A percentile compares a stretch with the other conserved stretches of the same genome.
phyloP scores from a whole-genome alignment of 257 asterid species.

The Solanum lycopersicoides region DNA sequence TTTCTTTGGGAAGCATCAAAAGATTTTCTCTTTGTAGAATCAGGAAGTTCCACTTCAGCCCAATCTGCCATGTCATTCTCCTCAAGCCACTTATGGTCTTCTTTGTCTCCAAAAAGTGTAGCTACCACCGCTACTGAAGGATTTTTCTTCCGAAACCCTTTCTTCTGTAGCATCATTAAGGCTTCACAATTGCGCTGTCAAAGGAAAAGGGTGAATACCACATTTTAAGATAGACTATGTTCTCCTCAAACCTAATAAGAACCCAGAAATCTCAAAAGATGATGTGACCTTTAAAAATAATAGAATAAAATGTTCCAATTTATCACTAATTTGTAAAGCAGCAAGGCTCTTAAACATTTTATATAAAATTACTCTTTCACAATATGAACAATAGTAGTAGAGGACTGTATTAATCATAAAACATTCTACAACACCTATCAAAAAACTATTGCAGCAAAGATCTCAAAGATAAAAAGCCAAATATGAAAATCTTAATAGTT shows the following conservation, averaged over 20 bases:
- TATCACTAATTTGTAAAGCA: background rate
- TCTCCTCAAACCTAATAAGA: background rate
- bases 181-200: conserved; percentile 98
- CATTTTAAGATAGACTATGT: background rate
- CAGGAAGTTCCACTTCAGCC: conserved; percentile 49
- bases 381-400: background rate
- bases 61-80: conserved; percentile 54
- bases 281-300: background rate
- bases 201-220: conserved; percentile 7
- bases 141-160: conserved; percentile 78
- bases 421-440: background rate
- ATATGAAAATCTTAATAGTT: background rate
- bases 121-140: conserved; percentile 72
- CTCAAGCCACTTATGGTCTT: conserved; percentile 56
- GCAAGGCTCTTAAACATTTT: background rate
- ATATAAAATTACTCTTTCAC: background rate
- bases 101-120: conserved; percentile 77
- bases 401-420: background rate
- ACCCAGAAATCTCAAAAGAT: background rate
- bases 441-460: background rate
- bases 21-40: conserved; percentile 26
- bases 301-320: background rate
- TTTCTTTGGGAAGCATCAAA: conserved; percentile 63
- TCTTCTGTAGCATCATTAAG: conserved; percentile 94
- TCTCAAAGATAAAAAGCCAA: background rate